Evolutionary conservation across 1,139 yeast genomes (phyloP).

Genomic region (Lodderomyces beijingensis): DNA sequence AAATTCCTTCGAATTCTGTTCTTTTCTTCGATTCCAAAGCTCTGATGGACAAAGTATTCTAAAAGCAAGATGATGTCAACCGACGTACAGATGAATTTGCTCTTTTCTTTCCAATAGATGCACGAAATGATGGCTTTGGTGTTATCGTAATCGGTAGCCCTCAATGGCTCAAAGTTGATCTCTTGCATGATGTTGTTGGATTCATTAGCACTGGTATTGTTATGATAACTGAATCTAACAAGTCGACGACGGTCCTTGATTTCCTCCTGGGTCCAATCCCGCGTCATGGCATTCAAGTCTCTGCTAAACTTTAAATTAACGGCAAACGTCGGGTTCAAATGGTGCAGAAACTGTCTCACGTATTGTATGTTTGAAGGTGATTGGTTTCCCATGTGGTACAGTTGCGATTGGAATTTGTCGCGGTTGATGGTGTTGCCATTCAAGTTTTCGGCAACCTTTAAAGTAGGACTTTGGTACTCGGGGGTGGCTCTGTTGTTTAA

Average conservation of each 20-base stretch:
- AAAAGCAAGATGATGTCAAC: slow-evolving; percentile 60
- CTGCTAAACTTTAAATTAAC: slow-evolving; percentile 11
- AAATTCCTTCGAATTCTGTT: slow-evolving; percentile 66
- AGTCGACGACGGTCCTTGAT: slow-evolving; percentile 26
- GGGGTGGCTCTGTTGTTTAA: not conserved
- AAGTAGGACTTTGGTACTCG: no score
- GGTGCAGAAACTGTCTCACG: slow-evolving; percentile 11
- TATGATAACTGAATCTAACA: slow-evolving; percentile 28
- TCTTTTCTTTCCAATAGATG: slow-evolving; percentile 54
- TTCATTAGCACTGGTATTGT: slow-evolving; percentile 7
- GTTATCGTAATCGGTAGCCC: slow-evolving; percentile 16
- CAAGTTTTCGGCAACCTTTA: no score
- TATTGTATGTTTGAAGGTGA: slow-evolving; percentile 8
- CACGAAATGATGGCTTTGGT: slow-evolving; percentile 48
- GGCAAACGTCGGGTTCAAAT: slow-evolving; percentile 8
- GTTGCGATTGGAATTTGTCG: slow-evolving; percentile 6
- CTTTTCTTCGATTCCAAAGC: slow-evolving; percentile 64
- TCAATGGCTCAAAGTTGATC: slow-evolving; percentile 25
- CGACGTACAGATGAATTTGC: slow-evolving; percentile 54
- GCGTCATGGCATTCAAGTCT: slow-evolving; percentile 20
- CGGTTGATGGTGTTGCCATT: not conserved
- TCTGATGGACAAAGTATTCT: slow-evolving; percentile 54
- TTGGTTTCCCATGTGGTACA: slow-evolving; percentile 6
- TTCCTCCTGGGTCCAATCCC: slow-evolving; percentile 34
- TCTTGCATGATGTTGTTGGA: slow-evolving; percentile 16